Evolutionary conservation across 2,329 filamentous ascomycete species (phyloP), one percentile per base, ranked within the genome.

Genomic region (Neodidymelliopsis sp.): DNA sequence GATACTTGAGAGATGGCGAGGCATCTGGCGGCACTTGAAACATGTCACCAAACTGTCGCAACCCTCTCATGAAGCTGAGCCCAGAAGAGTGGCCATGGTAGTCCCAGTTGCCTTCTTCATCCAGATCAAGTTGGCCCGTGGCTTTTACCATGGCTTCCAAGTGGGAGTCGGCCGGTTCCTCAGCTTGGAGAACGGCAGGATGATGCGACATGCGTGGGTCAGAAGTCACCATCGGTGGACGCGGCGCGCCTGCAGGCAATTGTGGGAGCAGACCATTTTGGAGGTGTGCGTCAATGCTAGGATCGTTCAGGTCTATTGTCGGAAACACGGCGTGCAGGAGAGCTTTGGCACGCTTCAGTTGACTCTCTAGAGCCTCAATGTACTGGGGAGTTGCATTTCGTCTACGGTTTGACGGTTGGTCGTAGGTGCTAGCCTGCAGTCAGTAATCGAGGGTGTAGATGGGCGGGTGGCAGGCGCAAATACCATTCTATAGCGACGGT

Each of bases 11-110:
- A 67, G 87, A 84, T 13, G 85, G 80, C 53, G 83, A 67, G 63
- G 72, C 74, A 62, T 83, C 79, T 55, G 82, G 79, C 35, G 85
- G 81, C 29, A 83, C 82, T 15, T 87, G 87, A 36, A 94, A 81
- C 57, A 94, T 79, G 53, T 87, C 85, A 33, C 90, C 88, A 59
- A 97, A 90, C 66, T 96, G 89, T 65, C 95, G 89, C 82, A 99
- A 87, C 44, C 90, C 86, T 56, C 85, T 84, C 61, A 97, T 82
- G 70, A 97, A 99, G 55, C 93, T 90, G 31, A 92, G 83, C 2
- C 93, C 92, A 0, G 94, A 97, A 0, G 93, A 97, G 56, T 90
- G 89, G 36, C 94, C 94, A 67, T 96, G 91, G 65, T 96, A 99
- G 72, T 97, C 92, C 86, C 91, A 96, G 62, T 94, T 86, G 30